Evolutionary conservation across 495 filamentous ascomycete species (phyloP).

Genomic region (Viridothelium virens): DNA sequence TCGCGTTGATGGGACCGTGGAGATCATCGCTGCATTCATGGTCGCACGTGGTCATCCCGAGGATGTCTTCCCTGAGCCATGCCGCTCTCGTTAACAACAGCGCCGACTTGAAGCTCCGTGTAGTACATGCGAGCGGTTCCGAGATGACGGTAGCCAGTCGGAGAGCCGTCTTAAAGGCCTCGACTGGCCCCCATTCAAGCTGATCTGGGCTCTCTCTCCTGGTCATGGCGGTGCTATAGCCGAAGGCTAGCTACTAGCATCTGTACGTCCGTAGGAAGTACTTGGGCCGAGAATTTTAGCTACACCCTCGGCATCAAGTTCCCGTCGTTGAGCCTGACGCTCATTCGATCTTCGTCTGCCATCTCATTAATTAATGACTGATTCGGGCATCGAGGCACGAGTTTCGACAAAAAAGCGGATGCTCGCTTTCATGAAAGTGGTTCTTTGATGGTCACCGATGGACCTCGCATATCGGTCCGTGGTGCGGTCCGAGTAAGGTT

Average conservation of each 20-base stretch:
- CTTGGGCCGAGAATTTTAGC: neutral
- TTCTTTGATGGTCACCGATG: no score
- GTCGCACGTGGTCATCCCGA: constrained; percentile 35
- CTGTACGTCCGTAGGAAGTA: neutral
- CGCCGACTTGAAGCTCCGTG: constrained; percentile 50
- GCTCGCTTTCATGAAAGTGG: no score
- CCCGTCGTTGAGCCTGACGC: neutral
- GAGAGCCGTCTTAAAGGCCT: constrained; percentile 48
- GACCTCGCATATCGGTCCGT: no score
- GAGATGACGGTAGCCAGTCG: constrained; percentile 58
- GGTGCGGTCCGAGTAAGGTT: no score
- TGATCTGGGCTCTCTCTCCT: neutral
- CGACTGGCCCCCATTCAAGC: neutral
- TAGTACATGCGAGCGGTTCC: constrained; percentile 54
- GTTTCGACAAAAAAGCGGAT: no score
- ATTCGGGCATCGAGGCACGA: no score
- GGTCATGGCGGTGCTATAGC: neutral
- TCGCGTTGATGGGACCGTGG: neutral
- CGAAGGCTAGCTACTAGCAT: neutral
- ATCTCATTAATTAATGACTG: no score
- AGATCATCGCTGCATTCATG: neutral
- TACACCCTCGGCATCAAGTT: neutral
- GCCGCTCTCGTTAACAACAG: constrained; percentile 48
- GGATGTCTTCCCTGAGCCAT: constrained; percentile 53
- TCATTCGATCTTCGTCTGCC: neutral